phyloP scores from a whole-genome alignment of 345 rosid genomes.

The Moricandia moricandioides region DNA sequence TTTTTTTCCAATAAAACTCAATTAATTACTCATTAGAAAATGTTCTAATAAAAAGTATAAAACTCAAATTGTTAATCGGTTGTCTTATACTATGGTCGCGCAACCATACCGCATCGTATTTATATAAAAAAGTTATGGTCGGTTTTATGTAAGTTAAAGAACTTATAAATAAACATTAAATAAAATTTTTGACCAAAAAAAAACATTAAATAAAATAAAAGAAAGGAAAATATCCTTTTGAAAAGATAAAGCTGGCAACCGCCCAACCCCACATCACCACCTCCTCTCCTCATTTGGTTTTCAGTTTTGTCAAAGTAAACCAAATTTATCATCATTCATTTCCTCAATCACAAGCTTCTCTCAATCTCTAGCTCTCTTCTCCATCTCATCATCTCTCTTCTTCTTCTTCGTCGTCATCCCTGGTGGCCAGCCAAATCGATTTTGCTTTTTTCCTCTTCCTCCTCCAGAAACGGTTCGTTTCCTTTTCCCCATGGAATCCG shows the following conservation, averaged over 20 bases:
- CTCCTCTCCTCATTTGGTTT: neutral
- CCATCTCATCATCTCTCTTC: too few relatives aligned
- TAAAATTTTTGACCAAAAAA: too few relatives aligned
- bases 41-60: neutral
- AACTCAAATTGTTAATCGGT: neutral
- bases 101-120: neutral
- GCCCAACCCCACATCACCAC: slow-evolving; percentile 23
- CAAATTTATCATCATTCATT: neutral
- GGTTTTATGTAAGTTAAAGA: neutral
- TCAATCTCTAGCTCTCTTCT: too few relatives aligned
- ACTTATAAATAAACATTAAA: neutral
- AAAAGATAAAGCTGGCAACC: slow-evolving; percentile 15
- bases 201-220: neutral
- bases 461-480: neutral
- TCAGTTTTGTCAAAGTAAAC: neutral
- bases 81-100: too few relatives aligned
- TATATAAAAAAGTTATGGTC: neutral
- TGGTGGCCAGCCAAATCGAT: neutral
- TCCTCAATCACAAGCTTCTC: neutral
- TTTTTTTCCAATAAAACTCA: neutral
- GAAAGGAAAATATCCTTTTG: neutral
- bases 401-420: neutral
- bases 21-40: neutral
- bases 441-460: neutral
- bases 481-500: neutral